These are phyloP conservation scores for Geosmithia morbida DNA, from an alignment of 2,329 filamentous ascomycete species.

Conservation along the genomic window DNA sequence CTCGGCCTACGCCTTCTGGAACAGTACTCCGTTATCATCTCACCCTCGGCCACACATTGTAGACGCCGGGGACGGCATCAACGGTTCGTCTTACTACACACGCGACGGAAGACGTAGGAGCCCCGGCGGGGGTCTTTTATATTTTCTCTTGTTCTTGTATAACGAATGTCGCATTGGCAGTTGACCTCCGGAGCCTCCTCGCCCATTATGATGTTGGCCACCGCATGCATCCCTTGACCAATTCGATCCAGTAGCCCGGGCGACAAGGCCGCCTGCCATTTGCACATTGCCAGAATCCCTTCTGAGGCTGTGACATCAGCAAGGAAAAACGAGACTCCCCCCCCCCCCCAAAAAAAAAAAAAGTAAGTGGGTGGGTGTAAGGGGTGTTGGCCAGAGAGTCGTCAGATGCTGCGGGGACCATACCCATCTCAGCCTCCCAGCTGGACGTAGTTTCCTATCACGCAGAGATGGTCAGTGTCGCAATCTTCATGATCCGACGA, in stretches of 20 bases:
- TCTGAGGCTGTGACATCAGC: not conserved
- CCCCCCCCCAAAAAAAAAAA: not conserved
- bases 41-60: too few relatives aligned
- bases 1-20: too few relatives aligned
- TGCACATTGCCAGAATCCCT: not conserved
- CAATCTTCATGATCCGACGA: not conserved
- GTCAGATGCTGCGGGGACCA: not conserved
- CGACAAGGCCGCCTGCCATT: not conserved
- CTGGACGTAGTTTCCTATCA: constrained; percentile 32
- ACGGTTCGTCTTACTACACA: not conserved
- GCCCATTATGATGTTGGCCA: too few relatives aligned
- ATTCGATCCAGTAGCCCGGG: not conserved
- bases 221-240: not conserved
- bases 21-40: too few relatives aligned
- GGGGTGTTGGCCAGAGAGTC: not conserved
- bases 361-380: not conserved
- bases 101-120: not conserved
- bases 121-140: not conserved
- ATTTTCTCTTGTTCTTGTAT: not conserved
- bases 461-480: constrained; percentile 9
- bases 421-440: not conserved
- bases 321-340: too few relatives aligned
- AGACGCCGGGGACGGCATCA: too few relatives aligned
- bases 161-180: not conserved
- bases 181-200: too few relatives aligned